Evolutionary conservation across 352 stramenopile genomes (phyloP).

Genomic region (Phytophthora crassamura): DNA sequence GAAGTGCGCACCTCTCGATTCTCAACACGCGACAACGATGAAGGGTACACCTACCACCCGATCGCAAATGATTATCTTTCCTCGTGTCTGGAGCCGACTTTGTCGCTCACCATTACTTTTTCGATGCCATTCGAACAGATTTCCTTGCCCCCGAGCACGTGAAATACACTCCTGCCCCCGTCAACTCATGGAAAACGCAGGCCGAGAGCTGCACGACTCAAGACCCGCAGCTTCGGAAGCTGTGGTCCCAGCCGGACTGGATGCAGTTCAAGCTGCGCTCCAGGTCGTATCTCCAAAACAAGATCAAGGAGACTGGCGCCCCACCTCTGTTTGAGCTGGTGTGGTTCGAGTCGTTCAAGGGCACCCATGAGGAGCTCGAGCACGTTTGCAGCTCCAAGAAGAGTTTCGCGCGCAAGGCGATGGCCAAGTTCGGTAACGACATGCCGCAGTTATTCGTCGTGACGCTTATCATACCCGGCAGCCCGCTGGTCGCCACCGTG

Average conservation of each 20-base stretch:
- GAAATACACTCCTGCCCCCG: constrained; percentile 23
- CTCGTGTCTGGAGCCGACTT: background rate
- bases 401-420: constrained; percentile 70
- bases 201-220: constrained; percentile 55
- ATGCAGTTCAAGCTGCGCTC: constrained; percentile 71
- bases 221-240: constrained; percentile 52
- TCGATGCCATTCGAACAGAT: constrained; percentile 10
- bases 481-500: constrained; percentile 64
- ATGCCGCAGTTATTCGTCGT: constrained; percentile 78
- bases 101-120: too few relatives aligned
- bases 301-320: constrained; percentile 61
- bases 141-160: constrained; percentile 17
- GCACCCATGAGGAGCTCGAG: constrained; percentile 68
- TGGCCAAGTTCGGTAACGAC: constrained; percentile 71
- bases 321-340: constrained; percentile 79
- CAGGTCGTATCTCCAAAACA: constrained; percentile 74
- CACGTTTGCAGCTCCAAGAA: constrained; percentile 68
- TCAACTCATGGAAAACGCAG: constrained; percentile 58
- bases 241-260: constrained; percentile 76
- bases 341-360: constrained; percentile 84
- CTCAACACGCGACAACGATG: constrained; percentile 10
- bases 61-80: background rate
- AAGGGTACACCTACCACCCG: constrained; percentile 12
- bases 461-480: constrained; percentile 74
- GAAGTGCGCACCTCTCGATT: background rate